Evolutionary conservation across 2,329 filamentous ascomycete genomes (phyloP).

Genomic region (Colletotrichum endophyticum): DNA sequence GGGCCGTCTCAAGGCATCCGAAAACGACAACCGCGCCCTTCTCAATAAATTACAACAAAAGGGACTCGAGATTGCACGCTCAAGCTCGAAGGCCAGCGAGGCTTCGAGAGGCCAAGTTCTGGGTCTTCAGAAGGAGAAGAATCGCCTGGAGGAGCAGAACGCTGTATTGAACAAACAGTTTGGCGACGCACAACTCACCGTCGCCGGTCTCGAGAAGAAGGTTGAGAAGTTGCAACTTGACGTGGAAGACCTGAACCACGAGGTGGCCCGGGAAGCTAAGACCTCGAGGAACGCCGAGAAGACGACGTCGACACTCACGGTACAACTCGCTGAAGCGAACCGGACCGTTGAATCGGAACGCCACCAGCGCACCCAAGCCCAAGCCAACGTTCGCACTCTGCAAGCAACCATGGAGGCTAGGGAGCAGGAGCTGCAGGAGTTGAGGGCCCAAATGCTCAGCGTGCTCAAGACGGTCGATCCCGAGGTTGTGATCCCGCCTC

Average conservation of each 20-base stretch:
- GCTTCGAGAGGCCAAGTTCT: conserved; percentile 78
- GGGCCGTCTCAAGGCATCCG: conserved; percentile 85
- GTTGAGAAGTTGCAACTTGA: conserved; percentile 89
- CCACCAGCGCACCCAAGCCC: conserved; percentile 83
- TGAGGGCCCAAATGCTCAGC: conserved; percentile 79
- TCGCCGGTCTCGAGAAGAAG: conserved; percentile 89
- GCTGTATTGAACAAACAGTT: conserved; percentile 82
- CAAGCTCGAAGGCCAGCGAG: conserved; percentile 84
- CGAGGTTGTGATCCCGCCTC: conserved; percentile 67
- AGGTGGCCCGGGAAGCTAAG: conserved; percentile 89
- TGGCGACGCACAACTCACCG: conserved; percentile 81
- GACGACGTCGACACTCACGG: conserved; percentile 76
- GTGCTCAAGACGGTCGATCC: conserved; percentile 90
- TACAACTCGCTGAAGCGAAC: conserved; percentile 88
- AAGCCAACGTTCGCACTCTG: conserved; percentile 81
- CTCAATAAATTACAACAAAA: conserved; percentile 98
- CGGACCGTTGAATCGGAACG: conserved; percentile 89
- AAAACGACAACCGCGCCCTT: conserved; percentile 95
- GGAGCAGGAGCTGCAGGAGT: conserved; percentile 80
- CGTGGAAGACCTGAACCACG: conserved; percentile 91
- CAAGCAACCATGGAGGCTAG: conserved; percentile 80
- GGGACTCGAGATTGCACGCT: conserved; percentile 92
- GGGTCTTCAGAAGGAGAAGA: conserved; percentile 82
- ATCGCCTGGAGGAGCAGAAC: conserved; percentile 82
- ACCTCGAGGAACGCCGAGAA: conserved; percentile 90